These are phyloP conservation scores for Astrothelium macrocarpum DNA, from an alignment of 495 filamentous ascomycete genomes.

Conservation along the genomic window DNA sequence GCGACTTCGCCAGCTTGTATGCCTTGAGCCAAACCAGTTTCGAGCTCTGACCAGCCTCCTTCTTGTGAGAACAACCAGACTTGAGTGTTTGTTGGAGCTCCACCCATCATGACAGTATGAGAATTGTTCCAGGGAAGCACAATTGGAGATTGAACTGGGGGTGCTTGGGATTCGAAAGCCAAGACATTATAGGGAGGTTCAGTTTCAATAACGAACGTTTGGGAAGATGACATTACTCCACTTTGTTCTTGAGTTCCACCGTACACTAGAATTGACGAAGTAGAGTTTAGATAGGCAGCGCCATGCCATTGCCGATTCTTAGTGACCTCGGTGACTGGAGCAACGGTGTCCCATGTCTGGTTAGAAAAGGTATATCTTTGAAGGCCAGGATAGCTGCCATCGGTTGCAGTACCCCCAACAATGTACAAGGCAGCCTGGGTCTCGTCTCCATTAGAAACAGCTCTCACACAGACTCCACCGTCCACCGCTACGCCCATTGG, in stretches of 20 bases:
- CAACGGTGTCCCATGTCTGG: constrained; percentile 63
- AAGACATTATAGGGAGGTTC: constrained; percentile 47
- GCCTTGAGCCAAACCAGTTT: constrained; percentile 47
- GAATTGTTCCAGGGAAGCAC: constrained; percentile 67
- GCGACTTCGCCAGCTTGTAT: constrained; percentile 49
- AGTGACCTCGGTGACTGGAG: constrained; percentile 43
- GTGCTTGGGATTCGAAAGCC: constrained; percentile 42
- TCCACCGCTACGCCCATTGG: constrained; percentile 55
- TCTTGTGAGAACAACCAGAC: constrained; percentile 53
- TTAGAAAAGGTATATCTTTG: constrained; percentile 75
- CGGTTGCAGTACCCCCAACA: constrained; percentile 60
- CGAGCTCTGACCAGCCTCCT: constrained; percentile 55
- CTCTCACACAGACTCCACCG: constrained; percentile 68
- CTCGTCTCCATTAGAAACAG: constrained; percentile 43
- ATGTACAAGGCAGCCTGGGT: constrained; percentile 61
- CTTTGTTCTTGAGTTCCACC: constrained; percentile 56
- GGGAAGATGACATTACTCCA: constrained; percentile 44
- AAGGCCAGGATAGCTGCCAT: constrained; percentile 56
- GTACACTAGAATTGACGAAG: constrained; percentile 69
- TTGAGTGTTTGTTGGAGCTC: constrained; percentile 52
- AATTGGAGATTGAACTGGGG: constrained; percentile 57
- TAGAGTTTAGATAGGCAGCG: constrained; percentile 62
- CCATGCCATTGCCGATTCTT: constrained; percentile 64
- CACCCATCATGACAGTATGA: constrained; percentile 69
- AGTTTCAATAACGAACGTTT: constrained; percentile 67